Evolutionary conservation across 2,329 filamentous ascomycete genomes (phyloP).

Genomic region (Akanthomyces uredinophilus): DNA sequence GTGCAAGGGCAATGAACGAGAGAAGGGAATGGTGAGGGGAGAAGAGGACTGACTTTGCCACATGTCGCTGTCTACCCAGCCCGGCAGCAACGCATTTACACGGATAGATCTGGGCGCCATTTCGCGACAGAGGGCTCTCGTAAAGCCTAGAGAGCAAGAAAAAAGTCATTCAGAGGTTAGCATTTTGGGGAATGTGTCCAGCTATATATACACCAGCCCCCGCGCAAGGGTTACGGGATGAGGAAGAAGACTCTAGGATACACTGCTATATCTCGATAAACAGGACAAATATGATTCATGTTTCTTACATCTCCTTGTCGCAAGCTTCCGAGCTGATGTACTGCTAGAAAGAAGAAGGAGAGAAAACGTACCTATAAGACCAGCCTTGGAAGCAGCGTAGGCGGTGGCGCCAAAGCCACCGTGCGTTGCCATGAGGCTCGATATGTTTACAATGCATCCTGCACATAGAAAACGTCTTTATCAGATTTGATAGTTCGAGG

Average conservation of each 20-base stretch:
- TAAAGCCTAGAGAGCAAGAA: constrained; percentile 50
- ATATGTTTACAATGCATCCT: constrained; percentile 76
- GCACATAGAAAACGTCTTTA: background rate
- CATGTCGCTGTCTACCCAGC: constrained; percentile 80
- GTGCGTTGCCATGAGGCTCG: constrained; percentile 66
- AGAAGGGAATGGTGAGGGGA: constrained; percentile 9
- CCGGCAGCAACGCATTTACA: constrained; percentile 76
- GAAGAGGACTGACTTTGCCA: constrained; percentile 53
- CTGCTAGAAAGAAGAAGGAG: background rate
- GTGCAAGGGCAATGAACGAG: background rate
- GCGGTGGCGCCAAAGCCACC: constrained; percentile 65
- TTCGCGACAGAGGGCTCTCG: constrained; percentile 60
- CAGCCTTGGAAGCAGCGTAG: constrained; percentile 78
- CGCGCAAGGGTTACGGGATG: background rate
- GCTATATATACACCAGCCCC: background rate
- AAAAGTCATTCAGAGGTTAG: constrained; percentile 1
- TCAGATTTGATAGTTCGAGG: too few species aligned
- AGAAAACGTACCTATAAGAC: constrained; percentile 56
- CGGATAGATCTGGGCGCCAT: constrained; percentile 58
- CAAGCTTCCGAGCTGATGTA: background rate
- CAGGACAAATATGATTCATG: background rate
- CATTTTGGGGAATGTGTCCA: background rate
- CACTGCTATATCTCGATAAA: background rate
- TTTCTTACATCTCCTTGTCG: too few species aligned
- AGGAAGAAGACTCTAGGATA: background rate